Base-by-base conservation (phyloP, 768 basidiomycete species). In the Tricholoma hemisulphureum region DNA sequence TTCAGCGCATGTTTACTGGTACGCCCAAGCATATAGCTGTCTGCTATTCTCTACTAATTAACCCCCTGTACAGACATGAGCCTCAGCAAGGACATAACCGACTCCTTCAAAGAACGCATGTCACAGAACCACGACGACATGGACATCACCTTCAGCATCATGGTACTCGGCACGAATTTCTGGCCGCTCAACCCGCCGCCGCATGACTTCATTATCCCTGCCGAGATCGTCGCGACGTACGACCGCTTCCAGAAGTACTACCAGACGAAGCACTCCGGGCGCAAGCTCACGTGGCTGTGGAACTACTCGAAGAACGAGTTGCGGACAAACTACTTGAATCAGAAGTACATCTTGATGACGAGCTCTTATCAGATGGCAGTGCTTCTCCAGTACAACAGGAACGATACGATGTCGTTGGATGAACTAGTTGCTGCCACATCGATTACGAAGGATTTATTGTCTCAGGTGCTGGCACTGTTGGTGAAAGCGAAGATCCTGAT, bases 1-100 rank as follows among this genome's bases (percentile, higher is more conserved):
- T 99, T 48, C 93, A 95, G 70, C 88, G 94, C 70, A 98, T 98
- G 97, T 98, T 99, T 77, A 96, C 94, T 51, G 94, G 94, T 94
- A 63, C n/a, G 80, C 55, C 7, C 3, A 21, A 28, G 49, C 16
- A 1, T 10, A 37, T 23, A 8, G 13, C 34, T 26, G 6, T 16
- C 3, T 48, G 5, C 23, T 52, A 24, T 29, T 18, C 9, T 29
- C 21, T 24, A 23, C 14, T 37, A 5, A 60, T 32, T 60, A 6
- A 37, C 23, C 21, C n/a, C 14, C 63, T 52, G 28, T 31, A 43
- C 65, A 94, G 97, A 98, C 71, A 95, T 98, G 87, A 91, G 87
- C 66, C 79, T 98, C 56, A 95, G 93, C 79, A 95, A 95, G 70
- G 97, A 98, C 77, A 81, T 98, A 52, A 97, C 94, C 6, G 93